Evolutionary conservation across 805 yeast genomes (phyloP).

Genomic region (Candida xyloterini): DNA sequence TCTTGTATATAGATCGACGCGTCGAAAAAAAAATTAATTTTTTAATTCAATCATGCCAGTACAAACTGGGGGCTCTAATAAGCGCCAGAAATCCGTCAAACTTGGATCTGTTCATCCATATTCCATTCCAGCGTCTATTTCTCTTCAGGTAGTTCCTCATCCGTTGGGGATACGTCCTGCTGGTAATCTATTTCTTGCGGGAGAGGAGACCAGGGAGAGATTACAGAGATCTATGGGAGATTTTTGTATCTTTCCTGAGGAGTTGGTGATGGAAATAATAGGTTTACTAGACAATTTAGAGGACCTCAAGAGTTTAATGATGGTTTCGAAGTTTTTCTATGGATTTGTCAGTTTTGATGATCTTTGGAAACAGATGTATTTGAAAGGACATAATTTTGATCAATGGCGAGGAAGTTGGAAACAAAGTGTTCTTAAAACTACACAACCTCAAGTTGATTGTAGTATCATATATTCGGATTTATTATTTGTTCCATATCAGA

Average conservation of each 20-base stretch:
- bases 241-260: slow-evolving; percentile 57
- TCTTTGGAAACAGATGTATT: slow-evolving; percentile 67
- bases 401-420: slow-evolving; percentile 85
- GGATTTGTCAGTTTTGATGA: slow-evolving; percentile 78
- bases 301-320: slow-evolving; percentile 52
- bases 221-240: slow-evolving; percentile 48
- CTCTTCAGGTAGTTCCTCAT: slow-evolving; percentile 42
- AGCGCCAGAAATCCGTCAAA: slow-evolving; percentile 3
- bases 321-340: slow-evolving; percentile 62
- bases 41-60: slow-evolving; percentile 1
- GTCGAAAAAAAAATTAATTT: slow-evolving; percentile 8
- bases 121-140: slow-evolving; percentile 21
- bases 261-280: slow-evolving; percentile 53
- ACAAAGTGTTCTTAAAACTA: slow-evolving; percentile 45
- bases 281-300: slow-evolving; percentile 43
- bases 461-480: slow-evolving; percentile 66
- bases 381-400: slow-evolving; percentile 23
- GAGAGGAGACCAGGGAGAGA: slow-evolving; percentile 15
- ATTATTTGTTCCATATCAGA: slow-evolving; percentile 80
- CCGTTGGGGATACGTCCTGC: slow-evolving; percentile 73
- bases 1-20: slow-evolving; percentile 14
- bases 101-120: slow-evolving; percentile 10
- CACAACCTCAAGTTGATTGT: slow-evolving; percentile 46
- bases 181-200: slow-evolving; percentile 50
- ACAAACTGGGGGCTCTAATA: background rate